Evolutionary conservation across 306 rosid genomes (phyloP).

Genomic region (Rosa chinensis): DNA sequence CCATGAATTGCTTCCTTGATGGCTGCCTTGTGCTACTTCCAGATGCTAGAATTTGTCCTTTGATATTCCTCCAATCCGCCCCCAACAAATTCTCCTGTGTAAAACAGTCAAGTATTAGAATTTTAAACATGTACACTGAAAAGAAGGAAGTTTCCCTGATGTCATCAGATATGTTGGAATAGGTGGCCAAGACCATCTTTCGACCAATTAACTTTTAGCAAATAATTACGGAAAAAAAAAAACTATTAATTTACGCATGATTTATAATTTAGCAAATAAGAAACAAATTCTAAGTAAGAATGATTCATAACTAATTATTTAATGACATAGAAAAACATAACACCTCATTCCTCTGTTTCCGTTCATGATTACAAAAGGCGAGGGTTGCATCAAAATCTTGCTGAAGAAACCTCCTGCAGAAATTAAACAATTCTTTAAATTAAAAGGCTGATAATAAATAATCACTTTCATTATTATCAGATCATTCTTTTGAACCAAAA

Average conservation of each 20-base stretch:
- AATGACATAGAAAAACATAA: constrained; percentile 19
- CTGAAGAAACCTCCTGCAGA: constrained; percentile 89
- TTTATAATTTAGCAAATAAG: background rate
- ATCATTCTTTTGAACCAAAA: background rate
- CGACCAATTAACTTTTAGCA: background rate
- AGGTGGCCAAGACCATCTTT: background rate
- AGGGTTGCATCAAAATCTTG: constrained; percentile 96
- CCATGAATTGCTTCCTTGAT: constrained; percentile 69
- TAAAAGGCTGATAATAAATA: background rate
- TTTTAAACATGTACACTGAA: background rate
- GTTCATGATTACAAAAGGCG: constrained; percentile 82
- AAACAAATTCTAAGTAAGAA: background rate
- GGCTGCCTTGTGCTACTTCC: constrained; percentile 61
- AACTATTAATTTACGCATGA: background rate
- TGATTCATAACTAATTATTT: background rate
- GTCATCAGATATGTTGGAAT: constrained; percentile 5
- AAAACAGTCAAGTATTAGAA: background rate
- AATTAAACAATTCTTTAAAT: constrained; percentile 4
- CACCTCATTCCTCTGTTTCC: constrained; percentile 93
- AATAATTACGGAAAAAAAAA: background rate
- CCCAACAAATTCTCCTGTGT: constrained; percentile 68
- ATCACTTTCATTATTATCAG: background rate
- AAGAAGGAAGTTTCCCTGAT: background rate
- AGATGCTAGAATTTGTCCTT: constrained; percentile 78
- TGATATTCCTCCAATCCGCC: constrained; percentile 76